These are phyloP conservation scores for Endocalyx cinctus DNA, from an alignment of 2,329 filamentous ascomycete genomes.

Conservation along the genomic window DNA sequence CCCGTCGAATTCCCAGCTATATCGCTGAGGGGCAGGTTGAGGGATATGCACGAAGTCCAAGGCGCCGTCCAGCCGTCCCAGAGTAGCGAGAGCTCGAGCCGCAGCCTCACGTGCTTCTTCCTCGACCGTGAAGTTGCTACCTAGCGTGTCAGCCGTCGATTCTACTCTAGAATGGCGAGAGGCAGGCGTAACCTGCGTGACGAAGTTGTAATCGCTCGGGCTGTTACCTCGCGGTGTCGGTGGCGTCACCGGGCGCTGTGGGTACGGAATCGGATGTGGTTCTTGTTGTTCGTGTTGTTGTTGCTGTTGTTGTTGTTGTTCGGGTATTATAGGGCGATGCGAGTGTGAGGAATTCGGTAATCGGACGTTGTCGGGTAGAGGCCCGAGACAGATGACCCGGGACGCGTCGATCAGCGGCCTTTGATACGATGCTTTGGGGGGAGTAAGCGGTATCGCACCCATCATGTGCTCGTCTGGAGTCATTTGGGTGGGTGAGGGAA, in stretches of 20 bases:
- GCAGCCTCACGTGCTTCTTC: slow-evolving; percentile 35
- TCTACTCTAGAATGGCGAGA: slow-evolving; percentile 19
- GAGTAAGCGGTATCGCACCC: too few species aligned
- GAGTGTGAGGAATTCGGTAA: slow-evolving; percentile 23
- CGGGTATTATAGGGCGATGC: too few species aligned
- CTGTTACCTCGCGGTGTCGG: slow-evolving; percentile 20
- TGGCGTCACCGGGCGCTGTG: slow-evolving; percentile 18
- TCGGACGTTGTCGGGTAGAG: slow-evolving; percentile 45
- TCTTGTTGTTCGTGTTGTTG: slow-evolving; percentile 10
- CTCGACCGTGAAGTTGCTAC: slow-evolving; percentile 54
- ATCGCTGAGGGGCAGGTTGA: slow-evolving; percentile 26
- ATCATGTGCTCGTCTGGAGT: too few species aligned
- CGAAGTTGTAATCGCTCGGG: too few species aligned
- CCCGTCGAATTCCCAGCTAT: slow-evolving; percentile 28
- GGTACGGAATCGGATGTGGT: slow-evolving; percentile 20
- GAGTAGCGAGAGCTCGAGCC: slow-evolving; percentile 6
- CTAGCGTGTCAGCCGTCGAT: slow-evolving; percentile 40
- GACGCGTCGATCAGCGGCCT: slow-evolving; percentile 48
- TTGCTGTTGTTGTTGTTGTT: background rate
- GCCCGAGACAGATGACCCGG: slow-evolving; percentile 51
- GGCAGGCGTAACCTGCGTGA: slow-evolving; percentile 15
- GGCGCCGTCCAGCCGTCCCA: slow-evolving; percentile 24
- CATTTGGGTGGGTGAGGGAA: slow-evolving; percentile 12
- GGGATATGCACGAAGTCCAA: slow-evolving; percentile 29
- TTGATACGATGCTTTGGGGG: slow-evolving; percentile 34